A percentile compares a stretch with the other conserved stretches of the same genome.
These are phyloP conservation scores for Hamamelis virginiana DNA, from an alignment of 164 flowering plant species.

Conservation along the genomic window DNA sequence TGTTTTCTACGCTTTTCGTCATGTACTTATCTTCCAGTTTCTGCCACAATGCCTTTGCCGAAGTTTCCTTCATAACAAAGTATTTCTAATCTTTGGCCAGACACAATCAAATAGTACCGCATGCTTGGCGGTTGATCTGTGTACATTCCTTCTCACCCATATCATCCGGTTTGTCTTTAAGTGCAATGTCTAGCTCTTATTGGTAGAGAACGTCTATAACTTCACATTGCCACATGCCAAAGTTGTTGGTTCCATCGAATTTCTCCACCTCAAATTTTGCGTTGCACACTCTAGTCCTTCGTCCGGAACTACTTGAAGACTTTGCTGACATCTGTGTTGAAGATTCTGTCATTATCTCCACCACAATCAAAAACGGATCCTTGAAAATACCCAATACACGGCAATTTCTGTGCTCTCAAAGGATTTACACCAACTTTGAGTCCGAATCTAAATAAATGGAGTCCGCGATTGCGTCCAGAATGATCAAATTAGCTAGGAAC, in stretches of 20 bases:
- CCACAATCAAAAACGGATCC: no score
- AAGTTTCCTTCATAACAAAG: background rate
- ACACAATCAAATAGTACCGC: conserved; percentile 1
- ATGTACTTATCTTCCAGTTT: conserved; percentile 3
- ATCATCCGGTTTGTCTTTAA: background rate
- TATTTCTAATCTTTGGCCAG: background rate
- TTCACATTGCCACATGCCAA: conserved; percentile 8
- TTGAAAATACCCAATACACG: no score
- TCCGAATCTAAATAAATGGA: no score
- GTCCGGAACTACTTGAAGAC: no score
- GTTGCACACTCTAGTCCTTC: background rate
- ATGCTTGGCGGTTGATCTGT: background rate
- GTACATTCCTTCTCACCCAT: no score
- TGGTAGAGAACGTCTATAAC: background rate
- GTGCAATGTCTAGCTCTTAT: background rate
- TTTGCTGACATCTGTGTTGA: no score
- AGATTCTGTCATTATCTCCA: no score
- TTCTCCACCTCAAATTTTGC: conserved; percentile 1
- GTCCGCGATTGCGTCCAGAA: no score
- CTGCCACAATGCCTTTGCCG: background rate
- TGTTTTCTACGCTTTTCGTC: conserved; percentile 6
- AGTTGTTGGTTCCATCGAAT: conserved; percentile 2
- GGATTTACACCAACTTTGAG: no score
- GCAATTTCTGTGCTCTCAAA: no score
- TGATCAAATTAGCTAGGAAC: no score